These are phyloP conservation scores for Pezicula carpinea DNA, from an alignment of 2,329 filamentous ascomycete genomes.

Conservation along the genomic window DNA sequence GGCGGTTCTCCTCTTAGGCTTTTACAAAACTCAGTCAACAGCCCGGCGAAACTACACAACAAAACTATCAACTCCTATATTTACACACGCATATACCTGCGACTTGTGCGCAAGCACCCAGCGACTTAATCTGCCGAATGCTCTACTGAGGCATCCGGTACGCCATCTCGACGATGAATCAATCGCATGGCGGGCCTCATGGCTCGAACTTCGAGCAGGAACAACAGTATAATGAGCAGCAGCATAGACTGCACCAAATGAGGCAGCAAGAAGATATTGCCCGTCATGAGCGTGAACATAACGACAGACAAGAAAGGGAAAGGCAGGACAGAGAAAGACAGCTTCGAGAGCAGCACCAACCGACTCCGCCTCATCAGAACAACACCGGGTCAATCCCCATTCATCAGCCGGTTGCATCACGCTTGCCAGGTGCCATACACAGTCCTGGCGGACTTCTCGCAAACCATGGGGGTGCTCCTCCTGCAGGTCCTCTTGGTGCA, in stretches of 20 bases:
- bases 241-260: conserved; percentile 43
- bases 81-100: too few species aligned
- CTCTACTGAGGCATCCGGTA: too few species aligned
- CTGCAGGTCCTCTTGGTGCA: conserved; percentile 40
- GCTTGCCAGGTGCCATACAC: conserved; percentile 77
- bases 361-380: conserved; percentile 72
- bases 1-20: too few species aligned
- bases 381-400: conserved; percentile 84
- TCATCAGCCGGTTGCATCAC: conserved; percentile 87
- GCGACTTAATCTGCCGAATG: too few species aligned
- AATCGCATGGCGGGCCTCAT: conserved; percentile 21
- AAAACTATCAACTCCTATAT: too few species aligned
- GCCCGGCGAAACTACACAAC: too few species aligned
- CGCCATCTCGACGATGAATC: conserved; percentile 24
- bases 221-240: conserved; percentile 45
- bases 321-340: conserved; percentile 61
- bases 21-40: too few species aligned
- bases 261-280: conserved; percentile 50
- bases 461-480: conserved; percentile 59
- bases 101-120: too few species aligned
- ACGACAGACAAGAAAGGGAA: conserved; percentile 46
- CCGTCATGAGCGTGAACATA: conserved; percentile 41
- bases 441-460: conserved; percentile 85
- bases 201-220: conserved; percentile 36
- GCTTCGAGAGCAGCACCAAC: conserved; percentile 60